phyloP scores from a whole-genome alignment of 129 eudicot species.

The Silybum marianum region DNA sequence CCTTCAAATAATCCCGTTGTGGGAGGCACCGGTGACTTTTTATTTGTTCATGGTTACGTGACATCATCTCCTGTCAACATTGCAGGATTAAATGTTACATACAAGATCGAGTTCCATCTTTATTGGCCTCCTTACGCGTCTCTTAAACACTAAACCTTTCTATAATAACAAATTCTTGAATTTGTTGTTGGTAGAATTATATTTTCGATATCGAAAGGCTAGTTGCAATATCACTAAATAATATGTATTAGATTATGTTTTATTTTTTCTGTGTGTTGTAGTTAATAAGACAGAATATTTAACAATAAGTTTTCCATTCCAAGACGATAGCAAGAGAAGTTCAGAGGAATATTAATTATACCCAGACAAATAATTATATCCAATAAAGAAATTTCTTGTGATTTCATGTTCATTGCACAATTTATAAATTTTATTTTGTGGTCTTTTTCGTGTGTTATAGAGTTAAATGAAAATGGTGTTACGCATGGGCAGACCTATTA shows the following conservation, averaged over 20 bases:
- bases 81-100: slow-evolving; percentile 40
- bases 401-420: no score
- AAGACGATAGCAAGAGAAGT: no score
- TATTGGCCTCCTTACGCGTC: slow-evolving; percentile 66
- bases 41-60: slow-evolving; percentile 63
- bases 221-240: background rate
- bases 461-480: background rate
- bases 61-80: slow-evolving; percentile 53
- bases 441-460: no score
- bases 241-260: background rate
- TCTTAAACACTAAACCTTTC: slow-evolving; percentile 16
- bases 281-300: no score
- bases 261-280: no score
- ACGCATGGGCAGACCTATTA: no score
- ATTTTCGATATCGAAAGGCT: background rate
- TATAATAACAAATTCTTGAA: slow-evolving; percentile 18
- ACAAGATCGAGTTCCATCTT: slow-evolving; percentile 54
- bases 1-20: slow-evolving; percentile 54
- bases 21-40: slow-evolving; percentile 67
- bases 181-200: slow-evolving; percentile 1
- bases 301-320: no score
- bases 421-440: background rate
- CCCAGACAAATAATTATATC: no score
- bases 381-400: no score
- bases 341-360: no score